Evolutionary conservation across 495 filamentous ascomycete species (phyloP), one percentile per base, ranked within the genome.

Genomic region (Aspergillus sclerotioniger): DNA sequence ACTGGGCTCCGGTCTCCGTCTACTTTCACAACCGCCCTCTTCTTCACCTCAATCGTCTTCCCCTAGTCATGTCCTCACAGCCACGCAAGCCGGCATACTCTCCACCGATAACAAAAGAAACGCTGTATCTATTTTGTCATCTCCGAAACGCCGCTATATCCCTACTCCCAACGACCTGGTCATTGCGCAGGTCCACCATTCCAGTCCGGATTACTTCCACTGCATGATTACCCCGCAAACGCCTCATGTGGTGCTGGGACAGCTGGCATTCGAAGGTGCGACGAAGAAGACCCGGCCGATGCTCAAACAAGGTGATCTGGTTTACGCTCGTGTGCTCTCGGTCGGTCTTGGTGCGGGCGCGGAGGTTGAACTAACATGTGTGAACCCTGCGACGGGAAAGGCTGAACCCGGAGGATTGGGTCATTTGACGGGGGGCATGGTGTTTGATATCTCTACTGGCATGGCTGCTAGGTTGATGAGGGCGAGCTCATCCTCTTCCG

Each of bases 251-350:
- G 75, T 87, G 8, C 83, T 98, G 1, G 90, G 91, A 0, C 89
- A 96, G 63, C 82, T 98, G 8, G 83, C 92, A 20, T 98, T 98
- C 68, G 92, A 96, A 71, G 84, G 84, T 57, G 94, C 91, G 21
- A 92, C 86, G 35, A 95, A 91, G 70, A 98, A 98, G 70, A 95
- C 91, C 3, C 84, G 91, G 8, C 94, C 94, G 3, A 80, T 87
- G 56, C 80, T 98, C 58, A 71, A 76, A 39, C 69, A 82, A 3
- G 91, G 92, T 31, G 83, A 87, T 43, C 69, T 96, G 9, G 90
- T 98, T 31, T 97, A 97, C 72, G 92, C 92, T 12, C 86, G 94
- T 33, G 75, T 83, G 21, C 78, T 94, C 31, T 80, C 84, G 0
- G 77, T 87, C 10, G 76, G 75, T 16, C 82, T 92, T 10, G 87